A percentile compares a stretch with the other conserved stretches of the same genome.
phyloP scores from a whole-genome alignment of 73 alveolate genomes.

The Tetrahymena thermophila region DNA sequence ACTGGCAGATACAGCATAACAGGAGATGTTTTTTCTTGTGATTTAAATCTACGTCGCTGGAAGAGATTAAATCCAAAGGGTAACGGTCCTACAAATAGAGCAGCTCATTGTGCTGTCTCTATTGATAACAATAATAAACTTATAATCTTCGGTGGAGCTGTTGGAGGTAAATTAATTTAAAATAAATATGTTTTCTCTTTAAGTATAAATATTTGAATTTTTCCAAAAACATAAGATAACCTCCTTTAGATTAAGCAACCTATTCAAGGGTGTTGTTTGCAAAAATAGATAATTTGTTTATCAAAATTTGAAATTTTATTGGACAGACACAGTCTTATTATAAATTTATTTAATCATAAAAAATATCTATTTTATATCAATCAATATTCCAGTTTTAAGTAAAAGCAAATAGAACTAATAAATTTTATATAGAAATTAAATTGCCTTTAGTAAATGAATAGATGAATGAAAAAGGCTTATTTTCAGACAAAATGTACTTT shows the following conservation, averaged over 20 bases:
- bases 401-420: neutral
- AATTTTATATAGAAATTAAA: too few relatives aligned
- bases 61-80: constrained; percentile 71
- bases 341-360: too few relatives aligned
- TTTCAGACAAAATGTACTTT: too few relatives aligned
- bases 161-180: constrained; percentile 72
- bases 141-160: constrained; percentile 99
- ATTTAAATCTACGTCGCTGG: constrained; percentile 59
- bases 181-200: neutral
- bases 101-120: constrained; percentile 55
- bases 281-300: too few relatives aligned
- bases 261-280: too few relatives aligned
- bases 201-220: neutral
- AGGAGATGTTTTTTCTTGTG: constrained; percentile 93
- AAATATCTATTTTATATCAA: neutral
- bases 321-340: neutral
- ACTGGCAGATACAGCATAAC: constrained; percentile 96
- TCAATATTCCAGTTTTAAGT: neutral
- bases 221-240: neutral
- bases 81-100: constrained; percentile 39
- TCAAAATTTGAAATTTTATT: too few relatives aligned
- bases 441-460: too few relatives aligned
- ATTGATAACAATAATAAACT: constrained; percentile 64
- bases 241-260: neutral
- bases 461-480: too few relatives aligned